A percentile compares a stretch with the other conserved stretches of the same genome.
Evolutionary conservation across 176 grass and related monocot genomes (phyloP).

Genomic region (Neostapfia colusana): DNA sequence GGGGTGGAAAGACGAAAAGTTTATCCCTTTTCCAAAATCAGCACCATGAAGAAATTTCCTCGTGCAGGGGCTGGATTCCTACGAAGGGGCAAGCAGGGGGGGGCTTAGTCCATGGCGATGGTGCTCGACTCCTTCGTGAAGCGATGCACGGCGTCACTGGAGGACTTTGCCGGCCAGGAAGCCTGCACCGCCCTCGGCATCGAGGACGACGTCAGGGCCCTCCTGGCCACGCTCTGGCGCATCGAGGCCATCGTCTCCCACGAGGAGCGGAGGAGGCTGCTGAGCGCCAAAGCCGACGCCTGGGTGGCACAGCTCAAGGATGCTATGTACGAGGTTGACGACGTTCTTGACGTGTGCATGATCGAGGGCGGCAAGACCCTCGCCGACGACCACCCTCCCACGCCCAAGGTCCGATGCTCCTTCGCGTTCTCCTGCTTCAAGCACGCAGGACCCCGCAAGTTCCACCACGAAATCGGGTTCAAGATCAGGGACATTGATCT

Average conservation of each 20-base stretch:
- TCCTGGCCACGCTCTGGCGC: constrained; percentile 45
- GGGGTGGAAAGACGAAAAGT: not conserved
- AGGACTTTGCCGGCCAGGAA: constrained; percentile 42
- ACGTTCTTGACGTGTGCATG: constrained; percentile 63
- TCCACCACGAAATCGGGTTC: constrained; percentile 58
- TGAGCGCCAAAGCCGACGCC: constrained; percentile 12
- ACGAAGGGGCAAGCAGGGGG: not conserved
- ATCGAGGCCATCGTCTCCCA: constrained; percentile 45
- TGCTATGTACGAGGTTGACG: constrained; percentile 63
- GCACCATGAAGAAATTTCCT: constrained; percentile 7
- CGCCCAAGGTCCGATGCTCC: constrained; percentile 37
- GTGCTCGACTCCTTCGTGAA: constrained; percentile 60
- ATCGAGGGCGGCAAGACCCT: constrained; percentile 59
- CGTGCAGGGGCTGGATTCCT: constrained; percentile 2
- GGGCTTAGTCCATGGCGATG: constrained; percentile 53
- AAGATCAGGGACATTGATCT: constrained; percentile 55
- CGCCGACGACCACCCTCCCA: constrained; percentile 35
- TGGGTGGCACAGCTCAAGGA: constrained; percentile 75
- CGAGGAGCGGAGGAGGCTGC: constrained; percentile 36
- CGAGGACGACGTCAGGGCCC: constrained; percentile 52
- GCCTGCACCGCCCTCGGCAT: constrained; percentile 50
- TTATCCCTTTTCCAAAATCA: not conserved
- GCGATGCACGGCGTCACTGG: constrained; percentile 43
- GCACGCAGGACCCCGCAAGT: constrained; percentile 8
- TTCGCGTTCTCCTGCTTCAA: constrained; percentile 62